Base-by-base conservation (phyloP, 305 asterid genomes). In the Striga hermonthica region DNA sequence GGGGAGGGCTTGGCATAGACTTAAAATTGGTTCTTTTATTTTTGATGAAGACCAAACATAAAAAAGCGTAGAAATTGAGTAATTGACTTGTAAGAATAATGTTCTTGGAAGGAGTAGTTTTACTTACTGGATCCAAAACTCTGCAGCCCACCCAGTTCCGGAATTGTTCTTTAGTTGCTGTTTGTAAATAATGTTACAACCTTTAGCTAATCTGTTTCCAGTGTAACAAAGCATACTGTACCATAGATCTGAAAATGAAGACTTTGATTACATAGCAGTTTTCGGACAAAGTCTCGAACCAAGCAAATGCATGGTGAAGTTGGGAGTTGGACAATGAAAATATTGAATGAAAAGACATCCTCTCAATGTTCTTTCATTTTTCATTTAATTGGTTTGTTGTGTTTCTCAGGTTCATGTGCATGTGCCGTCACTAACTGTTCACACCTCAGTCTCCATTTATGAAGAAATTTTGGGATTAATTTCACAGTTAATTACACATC, bases 391-490 rank as follows among this genome's bases (percentile, higher is more conserved):
- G 60, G 39, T 74, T 68, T 57, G 73, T 60, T 78, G 65, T 62
- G 67, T 68, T 64, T 71, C 70, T 71, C 94, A 93, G 99, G 84
- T 85, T 76, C 68, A 48, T 74, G 72, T 88, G 53, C 84, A 72
- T 73, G 83, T 86, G 60, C 79, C 95, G 57, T 76, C 97, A 45
- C 71, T 90, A 69, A 56, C 64, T 76, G 80, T 76, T 74, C 90
- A 81, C 84, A 82, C 86, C 79, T 93, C 99, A 65, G 79, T 86
- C 60, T 75, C 81, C 39, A 73, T 83, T 50, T 82, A 79, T 74
- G 73, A 74, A 66, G 84, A 81, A 74, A 50, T 90, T 76, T 47
- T 84, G 75, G 89, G 81, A 63, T 71, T 86, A 50, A 54, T 82
- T 62, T 68, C 73, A 60, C 81, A 76, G 80, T 77, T 79, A 53